phyloP scores from a whole-genome alignment of 257 asterid genomes.

The Capsicum pubescens region DNA sequence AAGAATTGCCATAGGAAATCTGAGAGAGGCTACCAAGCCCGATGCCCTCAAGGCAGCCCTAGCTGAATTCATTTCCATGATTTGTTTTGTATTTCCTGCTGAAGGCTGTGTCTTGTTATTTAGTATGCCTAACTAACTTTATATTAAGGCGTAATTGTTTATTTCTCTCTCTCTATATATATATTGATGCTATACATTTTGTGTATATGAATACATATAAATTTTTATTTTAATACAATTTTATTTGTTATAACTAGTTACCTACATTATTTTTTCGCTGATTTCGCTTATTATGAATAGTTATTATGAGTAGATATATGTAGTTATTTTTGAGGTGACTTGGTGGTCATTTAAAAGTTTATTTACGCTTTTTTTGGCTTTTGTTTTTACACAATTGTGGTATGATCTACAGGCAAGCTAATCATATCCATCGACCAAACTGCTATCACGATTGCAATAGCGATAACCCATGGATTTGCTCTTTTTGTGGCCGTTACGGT shows the following conservation, averaged over 20 bases:
- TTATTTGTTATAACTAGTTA: no score
- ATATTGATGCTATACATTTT: no score
- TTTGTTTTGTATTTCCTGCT: constrained; percentile 76
- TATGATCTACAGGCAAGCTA: constrained; percentile 50
- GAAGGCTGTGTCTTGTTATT: constrained; percentile 54
- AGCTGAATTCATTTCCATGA: constrained; percentile 76
- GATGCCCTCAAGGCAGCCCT: constrained; percentile 71
- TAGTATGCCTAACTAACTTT: not conserved
- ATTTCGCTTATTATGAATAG: no score
- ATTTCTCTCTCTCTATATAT: no score
- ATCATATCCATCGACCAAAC: constrained; percentile 46
- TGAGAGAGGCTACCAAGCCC: constrained; percentile 60
- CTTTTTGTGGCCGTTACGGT: constrained; percentile 73
- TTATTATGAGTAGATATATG: no score
- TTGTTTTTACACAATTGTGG: not conserved
- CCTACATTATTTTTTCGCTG: no score
- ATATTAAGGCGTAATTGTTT: not conserved
- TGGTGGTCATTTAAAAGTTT: not conserved
- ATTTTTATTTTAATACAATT: no score
- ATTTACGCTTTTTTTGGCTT: no score
- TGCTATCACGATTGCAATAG: constrained; percentile 55
- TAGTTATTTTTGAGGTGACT: not conserved
- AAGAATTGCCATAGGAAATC: constrained; percentile 57
- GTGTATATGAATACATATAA: not conserved
- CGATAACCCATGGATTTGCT: constrained; percentile 75